These are phyloP conservation scores for Penicillium steckii DNA, from an alignment of 495 filamentous ascomycete species.

Conservation along the genomic window DNA sequence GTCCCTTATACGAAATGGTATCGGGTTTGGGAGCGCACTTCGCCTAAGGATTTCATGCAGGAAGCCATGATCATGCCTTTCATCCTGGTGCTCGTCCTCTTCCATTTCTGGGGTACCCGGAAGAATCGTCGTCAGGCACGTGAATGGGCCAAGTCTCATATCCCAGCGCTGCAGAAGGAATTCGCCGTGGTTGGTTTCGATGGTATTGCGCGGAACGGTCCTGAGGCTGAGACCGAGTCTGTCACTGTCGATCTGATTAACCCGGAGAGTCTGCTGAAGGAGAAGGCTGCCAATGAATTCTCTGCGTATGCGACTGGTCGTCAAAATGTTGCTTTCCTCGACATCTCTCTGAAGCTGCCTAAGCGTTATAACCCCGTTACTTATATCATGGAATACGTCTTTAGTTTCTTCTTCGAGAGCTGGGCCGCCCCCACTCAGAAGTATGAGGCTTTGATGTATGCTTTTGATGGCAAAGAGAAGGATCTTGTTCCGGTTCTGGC, in stretches of 20 bases:
- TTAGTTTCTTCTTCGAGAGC: slow-evolving; percentile 79
- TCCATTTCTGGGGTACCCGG: slow-evolving; percentile 80
- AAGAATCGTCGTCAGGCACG: slow-evolving; percentile 78
- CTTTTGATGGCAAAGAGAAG: slow-evolving; percentile 89
- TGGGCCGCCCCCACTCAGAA: slow-evolving; percentile 64
- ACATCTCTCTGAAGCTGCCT: slow-evolving; percentile 75
- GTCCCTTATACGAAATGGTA: slow-evolving; percentile 92
- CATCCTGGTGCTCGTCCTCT: slow-evolving; percentile 67
- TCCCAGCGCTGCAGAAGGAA: slow-evolving; percentile 69
- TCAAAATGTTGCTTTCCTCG: slow-evolving; percentile 88
- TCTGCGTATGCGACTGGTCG: slow-evolving; percentile 88
- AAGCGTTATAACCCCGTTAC: slow-evolving; percentile 89
- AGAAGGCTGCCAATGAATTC: slow-evolving; percentile 82
- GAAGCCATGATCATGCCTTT: slow-evolving; percentile 80
- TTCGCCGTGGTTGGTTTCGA: slow-evolving; percentile 87
- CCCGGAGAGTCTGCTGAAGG: slow-evolving; percentile 68
- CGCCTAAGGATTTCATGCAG: slow-evolving; percentile 75
- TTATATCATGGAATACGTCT: slow-evolving; percentile 61
- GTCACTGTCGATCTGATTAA: slow-evolving; percentile 41
- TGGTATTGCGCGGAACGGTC: slow-evolving; percentile 34
- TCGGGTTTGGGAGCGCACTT: slow-evolving; percentile 87
- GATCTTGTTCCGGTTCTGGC: slow-evolving; percentile 66
- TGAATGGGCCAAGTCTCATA: slow-evolving; percentile 76
- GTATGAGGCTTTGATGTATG: slow-evolving; percentile 71
- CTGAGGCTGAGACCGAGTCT: slow-evolving; percentile 40